Evolutionary conservation across 2,329 filamentous ascomycete genomes (phyloP).

Genomic region (Byssochlamys sp.): DNA sequence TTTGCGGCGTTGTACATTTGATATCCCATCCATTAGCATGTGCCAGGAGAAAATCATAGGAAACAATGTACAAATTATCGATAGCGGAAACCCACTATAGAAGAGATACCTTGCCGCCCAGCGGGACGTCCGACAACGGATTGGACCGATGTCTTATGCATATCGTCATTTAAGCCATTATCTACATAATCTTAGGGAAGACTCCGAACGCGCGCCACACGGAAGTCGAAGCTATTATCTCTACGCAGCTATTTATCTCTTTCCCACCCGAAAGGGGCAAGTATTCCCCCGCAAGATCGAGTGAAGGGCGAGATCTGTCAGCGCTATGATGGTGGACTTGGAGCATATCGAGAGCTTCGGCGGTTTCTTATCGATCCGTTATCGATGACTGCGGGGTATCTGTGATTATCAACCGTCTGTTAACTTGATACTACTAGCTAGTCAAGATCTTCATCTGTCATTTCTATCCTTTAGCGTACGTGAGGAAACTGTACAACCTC

Average conservation of each 20-base stretch:
- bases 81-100: neutral
- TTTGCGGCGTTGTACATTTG: neutral
- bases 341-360: neutral
- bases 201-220: neutral
- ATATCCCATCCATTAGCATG: neutral
- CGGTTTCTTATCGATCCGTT: neutral
- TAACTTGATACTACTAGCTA: neutral
- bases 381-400: neutral
- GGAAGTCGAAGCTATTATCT: neutral
- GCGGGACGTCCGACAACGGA: neutral
- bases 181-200: neutral
- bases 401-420: neutral
- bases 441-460: neutral
- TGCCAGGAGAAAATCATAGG: neutral
- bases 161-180: neutral
- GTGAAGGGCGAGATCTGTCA: neutral
- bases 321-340: neutral
- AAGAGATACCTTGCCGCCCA: neutral
- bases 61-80: neutral
- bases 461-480: neutral
- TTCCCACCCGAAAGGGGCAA: neutral
- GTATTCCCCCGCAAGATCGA: neutral
- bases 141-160: neutral
- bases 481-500: neutral
- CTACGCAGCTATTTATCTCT: neutral